Percentiles rank a stretch among this genome's conserved stretches.
These are phyloP conservation scores for Vitis labrusca DNA, from an alignment of 164 flowering plant species.

Conservation along the genomic window DNA sequence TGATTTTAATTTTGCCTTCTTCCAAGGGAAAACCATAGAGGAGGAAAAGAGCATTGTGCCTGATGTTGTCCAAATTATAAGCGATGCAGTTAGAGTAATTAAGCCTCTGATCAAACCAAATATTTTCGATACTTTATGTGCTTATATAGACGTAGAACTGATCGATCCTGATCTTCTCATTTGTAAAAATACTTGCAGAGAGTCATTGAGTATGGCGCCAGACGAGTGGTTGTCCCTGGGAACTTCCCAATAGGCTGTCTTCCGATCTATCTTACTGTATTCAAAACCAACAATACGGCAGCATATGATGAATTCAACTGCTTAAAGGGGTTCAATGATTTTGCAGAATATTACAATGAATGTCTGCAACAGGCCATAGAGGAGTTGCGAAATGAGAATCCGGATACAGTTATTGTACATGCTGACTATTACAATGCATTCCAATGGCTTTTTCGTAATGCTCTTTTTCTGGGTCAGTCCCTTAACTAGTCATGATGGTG, in stretches of 20 bases:
- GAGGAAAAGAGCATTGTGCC: slow-evolving; percentile 8
- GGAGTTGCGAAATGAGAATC: slow-evolving; percentile 5
- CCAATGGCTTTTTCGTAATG: background rate
- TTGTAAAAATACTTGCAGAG: background rate
- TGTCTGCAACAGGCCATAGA: slow-evolving; percentile 18
- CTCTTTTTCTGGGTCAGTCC: background rate
- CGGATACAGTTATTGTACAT: slow-evolving; percentile 5
- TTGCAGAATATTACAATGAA: slow-evolving; percentile 20
- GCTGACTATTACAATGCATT: slow-evolving; percentile 14
- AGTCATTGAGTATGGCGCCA: slow-evolving; percentile 20
- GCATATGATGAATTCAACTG: slow-evolving; percentile 22
- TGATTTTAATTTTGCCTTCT: slow-evolving; percentile 29
- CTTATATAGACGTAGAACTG: no score
- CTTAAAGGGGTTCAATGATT: slow-evolving; percentile 19
- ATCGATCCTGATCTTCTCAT: no score
- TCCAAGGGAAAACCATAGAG: slow-evolving; percentile 10
- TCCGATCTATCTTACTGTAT: slow-evolving; percentile 10
- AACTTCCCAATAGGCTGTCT: slow-evolving; percentile 15
- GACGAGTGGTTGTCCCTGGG: slow-evolving; percentile 18
- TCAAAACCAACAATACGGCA: slow-evolving; percentile 8
- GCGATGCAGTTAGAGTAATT: slow-evolving; percentile 28
- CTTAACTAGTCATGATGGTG: no score
- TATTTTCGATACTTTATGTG: background rate
- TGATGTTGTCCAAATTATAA: slow-evolving; percentile 17
- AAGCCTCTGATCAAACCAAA: slow-evolving; percentile 3